Conservation (phyloP, 208 protist genomes). For the Wallacemonas sp. region DNA sequence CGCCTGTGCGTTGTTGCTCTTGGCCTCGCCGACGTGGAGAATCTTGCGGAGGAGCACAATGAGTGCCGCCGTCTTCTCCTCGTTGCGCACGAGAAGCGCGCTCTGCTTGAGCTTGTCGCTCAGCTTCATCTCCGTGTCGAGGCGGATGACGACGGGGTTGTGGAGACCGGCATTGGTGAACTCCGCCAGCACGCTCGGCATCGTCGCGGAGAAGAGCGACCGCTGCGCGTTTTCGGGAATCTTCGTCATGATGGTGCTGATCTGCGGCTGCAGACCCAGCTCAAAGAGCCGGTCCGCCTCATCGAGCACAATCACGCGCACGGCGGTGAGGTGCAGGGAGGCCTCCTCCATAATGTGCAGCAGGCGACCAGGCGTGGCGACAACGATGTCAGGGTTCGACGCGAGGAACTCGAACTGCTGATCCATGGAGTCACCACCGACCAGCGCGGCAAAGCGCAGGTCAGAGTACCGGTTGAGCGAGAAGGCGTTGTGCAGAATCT, state of each 20-base stretch:
- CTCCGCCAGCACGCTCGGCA: conserved; percentile 97
- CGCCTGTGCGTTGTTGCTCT: conserved; percentile 79
- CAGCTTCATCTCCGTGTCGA: conserved; percentile 98
- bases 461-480: conserved; percentile 94
- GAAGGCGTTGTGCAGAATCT: conserved; percentile 96
- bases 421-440: conserved; percentile 97
- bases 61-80: conserved; percentile 95
- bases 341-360: conserved; percentile 96
- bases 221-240: conserved; percentile 95
- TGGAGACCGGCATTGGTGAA: conserved; percentile 97
- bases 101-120: conserved; percentile 94
- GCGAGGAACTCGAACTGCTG: conserved; percentile 97
- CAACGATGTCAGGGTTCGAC: conserved; percentile 98
- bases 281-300: conserved; percentile 99
- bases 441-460: conserved; percentile 93
- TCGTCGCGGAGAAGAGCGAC: conserved; percentile 98
- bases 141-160: conserved; percentile 96
- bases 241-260: conserved; percentile 95
- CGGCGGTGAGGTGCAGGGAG: conserved; percentile 86
- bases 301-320: conserved; percentile 98
- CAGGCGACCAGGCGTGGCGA: conserved; percentile 99
- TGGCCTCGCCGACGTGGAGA: conserved; percentile 65
- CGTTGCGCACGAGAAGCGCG: conserved; percentile 93
- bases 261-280: conserved; percentile 95
- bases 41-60: conserved; percentile 93